Conservation (phyloP, 2,329 filamentous ascomycete genomes). For the Didymella exigua region DNA sequence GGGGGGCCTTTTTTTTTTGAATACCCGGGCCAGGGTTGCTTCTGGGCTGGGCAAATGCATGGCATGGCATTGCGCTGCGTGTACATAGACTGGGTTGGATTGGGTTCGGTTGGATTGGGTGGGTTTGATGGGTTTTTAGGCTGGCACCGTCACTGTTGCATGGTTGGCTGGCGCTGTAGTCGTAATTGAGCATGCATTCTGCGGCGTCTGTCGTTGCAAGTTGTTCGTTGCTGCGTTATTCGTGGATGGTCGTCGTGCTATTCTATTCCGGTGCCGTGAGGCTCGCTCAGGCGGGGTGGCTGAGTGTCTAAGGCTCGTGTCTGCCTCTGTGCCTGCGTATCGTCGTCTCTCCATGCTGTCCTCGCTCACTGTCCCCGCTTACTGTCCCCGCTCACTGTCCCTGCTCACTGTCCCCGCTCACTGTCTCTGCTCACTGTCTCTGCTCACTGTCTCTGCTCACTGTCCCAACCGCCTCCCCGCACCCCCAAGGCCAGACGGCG, state of each 20-base stretch:
- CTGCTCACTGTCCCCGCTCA: too few species aligned
- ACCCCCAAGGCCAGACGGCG: constrained; percentile 33
- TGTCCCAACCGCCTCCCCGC: constrained; percentile 35
- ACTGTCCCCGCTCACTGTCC: too few species aligned
- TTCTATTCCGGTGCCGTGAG: not conserved
- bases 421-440: too few species aligned
- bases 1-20: too few species aligned
- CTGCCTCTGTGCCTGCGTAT: not conserved
- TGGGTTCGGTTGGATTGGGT: too few species aligned
- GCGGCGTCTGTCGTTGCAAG: not conserved
- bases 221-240: constrained; percentile 2
- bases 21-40: not conserved
- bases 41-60: not conserved
- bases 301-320: too few species aligned
- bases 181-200: constrained; percentile 6
- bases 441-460: too few species aligned
- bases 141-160: not conserved
- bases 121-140: too few species aligned
- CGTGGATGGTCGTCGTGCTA: not conserved
- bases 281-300: not conserved
- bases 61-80: not conserved
- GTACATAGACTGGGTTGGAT: not conserved
- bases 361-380: too few species aligned
- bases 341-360: not conserved
- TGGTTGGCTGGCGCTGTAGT: constrained; percentile 1